Conservation (phyloP, 2,329 filamentous ascomycete species). For the Ophiostoma piceae region DNA sequence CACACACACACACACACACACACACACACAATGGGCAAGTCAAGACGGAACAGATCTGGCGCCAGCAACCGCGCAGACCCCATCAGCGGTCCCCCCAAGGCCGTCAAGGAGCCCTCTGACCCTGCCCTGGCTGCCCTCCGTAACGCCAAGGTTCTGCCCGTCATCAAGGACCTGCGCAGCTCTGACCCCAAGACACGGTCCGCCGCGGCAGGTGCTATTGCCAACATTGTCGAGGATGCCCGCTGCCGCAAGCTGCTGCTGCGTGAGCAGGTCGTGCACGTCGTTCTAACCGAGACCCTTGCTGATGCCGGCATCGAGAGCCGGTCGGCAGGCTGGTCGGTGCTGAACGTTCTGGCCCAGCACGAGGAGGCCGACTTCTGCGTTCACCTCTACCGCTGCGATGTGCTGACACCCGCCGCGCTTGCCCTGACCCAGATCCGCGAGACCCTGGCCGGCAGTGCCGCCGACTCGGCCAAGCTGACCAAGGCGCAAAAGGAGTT, state of each 20-base stretch:
- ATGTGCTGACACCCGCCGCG: conserved; percentile 56
- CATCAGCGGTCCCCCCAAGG: conserved; percentile 42
- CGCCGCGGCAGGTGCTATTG: conserved; percentile 54
- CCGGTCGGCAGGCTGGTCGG: conserved; percentile 62
- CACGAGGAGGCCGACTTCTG: conserved; percentile 64
- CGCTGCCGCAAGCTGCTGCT: conserved; percentile 60
- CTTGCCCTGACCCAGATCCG: conserved; percentile 51
- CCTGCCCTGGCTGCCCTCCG: conserved; percentile 59
- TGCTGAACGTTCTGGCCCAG: conserved; percentile 55
- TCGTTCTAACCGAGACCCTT: conserved; percentile 58
- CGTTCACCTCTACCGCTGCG: conserved; percentile 57
- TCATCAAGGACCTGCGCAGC: conserved; percentile 56
- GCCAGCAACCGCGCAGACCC: conserved; percentile 4
- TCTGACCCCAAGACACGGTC: conserved; percentile 55
- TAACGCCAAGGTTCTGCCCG: conserved; percentile 58
- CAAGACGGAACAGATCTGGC: conserved; percentile 10
- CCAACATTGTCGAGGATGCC: conserved; percentile 57
- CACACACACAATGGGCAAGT: conserved; percentile 14
- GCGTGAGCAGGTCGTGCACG: conserved; percentile 60
- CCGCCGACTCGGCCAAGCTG: conserved; percentile 34
- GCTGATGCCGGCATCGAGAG: conserved; percentile 59
- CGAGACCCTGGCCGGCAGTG: conserved; percentile 29
- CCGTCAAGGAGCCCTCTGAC: conserved; percentile 56
- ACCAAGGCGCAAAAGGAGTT: conserved; percentile 50
- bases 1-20: background rate